Evolutionary conservation across 495 filamentous ascomycete genomes (phyloP).

Genomic region (Daldinia decipiens): DNA sequence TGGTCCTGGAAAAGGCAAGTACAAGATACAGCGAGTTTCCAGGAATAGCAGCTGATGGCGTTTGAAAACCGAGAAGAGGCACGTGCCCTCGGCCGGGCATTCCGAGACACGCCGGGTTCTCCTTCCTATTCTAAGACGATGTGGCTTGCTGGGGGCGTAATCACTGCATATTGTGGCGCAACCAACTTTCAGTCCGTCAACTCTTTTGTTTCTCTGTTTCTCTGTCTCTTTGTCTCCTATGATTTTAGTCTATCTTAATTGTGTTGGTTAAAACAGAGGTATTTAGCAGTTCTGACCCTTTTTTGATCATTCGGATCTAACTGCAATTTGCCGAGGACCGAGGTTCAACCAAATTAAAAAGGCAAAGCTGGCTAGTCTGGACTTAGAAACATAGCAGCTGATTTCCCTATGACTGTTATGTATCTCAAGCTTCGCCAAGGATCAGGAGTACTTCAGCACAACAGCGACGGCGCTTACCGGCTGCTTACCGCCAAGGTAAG

Average conservation of each 20-base stretch:
- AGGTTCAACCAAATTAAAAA: not conserved
- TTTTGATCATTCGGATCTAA: no score
- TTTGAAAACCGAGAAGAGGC: constrained; percentile 19
- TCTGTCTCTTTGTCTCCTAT: no score
- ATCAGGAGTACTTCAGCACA: not conserved
- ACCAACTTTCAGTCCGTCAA: not conserved
- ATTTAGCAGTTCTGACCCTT: no score
- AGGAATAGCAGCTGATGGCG: constrained; percentile 12
- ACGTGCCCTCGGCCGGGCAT: constrained; percentile 16
- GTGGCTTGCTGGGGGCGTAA: constrained; percentile 27
- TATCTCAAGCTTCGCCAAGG: not conserved
- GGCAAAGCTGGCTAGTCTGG: not conserved
- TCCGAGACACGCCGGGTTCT: constrained; percentile 5
- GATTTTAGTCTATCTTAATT: no score
- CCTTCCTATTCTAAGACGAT: constrained; percentile 20
- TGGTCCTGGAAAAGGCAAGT: not conserved
- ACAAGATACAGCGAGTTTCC: constrained; percentile 1
- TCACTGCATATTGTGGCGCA: constrained; percentile 30
- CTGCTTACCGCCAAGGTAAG: not conserved
- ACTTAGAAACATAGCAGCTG: not conserved
- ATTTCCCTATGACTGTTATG: not conserved
- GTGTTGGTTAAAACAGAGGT: not conserved
- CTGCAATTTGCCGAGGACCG: no score
- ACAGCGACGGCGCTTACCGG: not conserved
- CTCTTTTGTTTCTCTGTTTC: not conserved